Conservation (phyloP, 768 basidiomycete genomes). For the Lentinula sp. region DNA sequence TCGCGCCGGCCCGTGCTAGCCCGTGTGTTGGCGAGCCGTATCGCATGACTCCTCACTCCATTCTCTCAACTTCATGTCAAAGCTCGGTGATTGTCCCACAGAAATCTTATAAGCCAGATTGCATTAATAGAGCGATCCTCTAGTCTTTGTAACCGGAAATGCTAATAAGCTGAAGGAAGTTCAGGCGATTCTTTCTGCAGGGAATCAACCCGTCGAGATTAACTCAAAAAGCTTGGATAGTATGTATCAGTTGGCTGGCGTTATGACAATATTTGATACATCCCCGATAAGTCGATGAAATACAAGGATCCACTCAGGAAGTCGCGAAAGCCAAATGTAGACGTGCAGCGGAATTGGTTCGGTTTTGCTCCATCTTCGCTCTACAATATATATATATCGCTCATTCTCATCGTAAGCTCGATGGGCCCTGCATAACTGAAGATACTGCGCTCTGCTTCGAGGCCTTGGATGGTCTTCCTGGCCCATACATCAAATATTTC, state of each 20-base stretch:
- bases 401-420: constrained; percentile 23
- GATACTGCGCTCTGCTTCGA: constrained; percentile 93
- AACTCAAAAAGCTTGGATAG: constrained; percentile 77
- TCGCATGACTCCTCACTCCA: too few relatives aligned
- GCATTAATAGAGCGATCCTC: background rate
- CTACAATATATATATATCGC: background rate
- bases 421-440: constrained; percentile 63
- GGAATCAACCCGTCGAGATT: constrained; percentile 62
- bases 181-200: constrained; percentile 68
- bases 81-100: background rate
- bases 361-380: constrained; percentile 12
- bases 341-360: constrained; percentile 75
- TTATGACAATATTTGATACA: background rate
- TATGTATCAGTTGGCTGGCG: constrained; percentile 27
- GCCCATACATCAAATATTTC: constrained; percentile 97
- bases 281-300: constrained; percentile 67
- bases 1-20: too few relatives aligned
- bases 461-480: constrained; percentile 87
- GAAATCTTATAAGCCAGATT: background rate
- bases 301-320: constrained; percentile 90
- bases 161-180: constrained; percentile 90
- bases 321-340: constrained; percentile 85
- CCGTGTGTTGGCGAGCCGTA: too few relatives aligned
- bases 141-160: constrained; percentile 96
- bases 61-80: background rate